Base-by-base conservation (phyloP, 331 rosid genomes). In the Pyracantha coccinea region DNA sequence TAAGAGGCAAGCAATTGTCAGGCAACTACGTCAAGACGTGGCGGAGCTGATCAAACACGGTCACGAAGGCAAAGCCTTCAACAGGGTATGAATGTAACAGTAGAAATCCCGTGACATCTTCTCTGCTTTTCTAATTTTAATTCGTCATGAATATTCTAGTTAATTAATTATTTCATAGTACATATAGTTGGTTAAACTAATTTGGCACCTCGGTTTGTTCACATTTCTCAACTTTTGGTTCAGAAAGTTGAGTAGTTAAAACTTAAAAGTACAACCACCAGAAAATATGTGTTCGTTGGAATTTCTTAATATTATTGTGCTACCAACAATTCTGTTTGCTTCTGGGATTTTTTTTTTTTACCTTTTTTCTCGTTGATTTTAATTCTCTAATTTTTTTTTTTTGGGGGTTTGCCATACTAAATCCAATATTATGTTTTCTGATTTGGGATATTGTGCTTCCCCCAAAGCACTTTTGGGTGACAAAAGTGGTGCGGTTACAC, bases 1-100 rank as follows among this genome's bases (percentile, higher is more conserved):
- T 84, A 92, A 87, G 84, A 85, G 88, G 75, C 32, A 75, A 6
- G 76, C 83, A 25, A 87, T 89, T 17, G 85, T 73, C 0, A 90
- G 78, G 66, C 93, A 85, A 72, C 47, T 87, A 15, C 81, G 91
- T 4, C 72, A 84, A 64, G 97, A 92, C 73, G 25, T 85, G 35
- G 87, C 82, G 38, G 82, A 86, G 68, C 86, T 92, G 8, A 78
- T 90, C 41, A 76, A 73, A 31, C 33, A 64, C 69, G 97, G 93
- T 75, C 73, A 83, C 41, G 73, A 90, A 77, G 74, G 81, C 76
- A 79, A 75, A 71, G 97, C 93, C 50, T 52, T 85, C 52, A 76
- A 76, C 32, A 83, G 92, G 83, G 97, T 92, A 78, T 77, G 75
- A 63, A 60, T n/a, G 62, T 57, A 4, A 6, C 12, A 31, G 9